Conservation (phyloP, 352 stramenopile species). For the Globisporangium paroecandrum region DNA sequence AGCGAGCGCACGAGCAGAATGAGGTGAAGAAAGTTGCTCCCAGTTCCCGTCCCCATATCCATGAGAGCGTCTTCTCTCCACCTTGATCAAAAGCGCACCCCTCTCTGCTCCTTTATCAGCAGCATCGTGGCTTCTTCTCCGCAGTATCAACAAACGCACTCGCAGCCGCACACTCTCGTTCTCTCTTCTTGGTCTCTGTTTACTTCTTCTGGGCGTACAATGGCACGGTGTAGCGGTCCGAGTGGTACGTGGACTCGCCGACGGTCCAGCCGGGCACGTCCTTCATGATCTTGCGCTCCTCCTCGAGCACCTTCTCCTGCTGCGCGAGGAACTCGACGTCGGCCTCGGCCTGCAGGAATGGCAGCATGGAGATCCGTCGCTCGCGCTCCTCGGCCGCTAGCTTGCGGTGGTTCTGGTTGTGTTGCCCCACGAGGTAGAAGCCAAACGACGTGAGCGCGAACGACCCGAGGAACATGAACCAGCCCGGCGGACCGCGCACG, state of each 20-base stretch:
- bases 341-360: conserved; percentile 95
- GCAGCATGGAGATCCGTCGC: conserved; percentile 90
- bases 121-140: neutral
- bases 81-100: neutral
- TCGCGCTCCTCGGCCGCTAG: conserved; percentile 86
- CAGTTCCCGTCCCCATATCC: neutral
- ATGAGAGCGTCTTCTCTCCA: neutral
- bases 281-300: conserved; percentile 95
- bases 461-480: conserved; percentile 70
- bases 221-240: conserved; percentile 73
- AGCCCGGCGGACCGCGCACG: conserved; percentile 70
- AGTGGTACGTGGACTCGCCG: conserved; percentile 88
- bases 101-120: neutral
- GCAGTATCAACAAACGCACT: neutral
- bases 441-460: conserved; percentile 71
- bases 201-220: conserved; percentile 82
- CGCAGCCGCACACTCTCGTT: neutral
- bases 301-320: conserved; percentile 85
- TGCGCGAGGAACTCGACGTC: conserved; percentile 88
- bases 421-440: conserved; percentile 74
- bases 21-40: neutral
- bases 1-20: neutral
- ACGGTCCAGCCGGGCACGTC: conserved; percentile 90
- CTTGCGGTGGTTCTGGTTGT: conserved; percentile 70
- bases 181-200: conserved; percentile 7